Evolutionary conservation across 345 rosid species (phyloP).

Genomic region (Pugionium dolabratum): DNA sequence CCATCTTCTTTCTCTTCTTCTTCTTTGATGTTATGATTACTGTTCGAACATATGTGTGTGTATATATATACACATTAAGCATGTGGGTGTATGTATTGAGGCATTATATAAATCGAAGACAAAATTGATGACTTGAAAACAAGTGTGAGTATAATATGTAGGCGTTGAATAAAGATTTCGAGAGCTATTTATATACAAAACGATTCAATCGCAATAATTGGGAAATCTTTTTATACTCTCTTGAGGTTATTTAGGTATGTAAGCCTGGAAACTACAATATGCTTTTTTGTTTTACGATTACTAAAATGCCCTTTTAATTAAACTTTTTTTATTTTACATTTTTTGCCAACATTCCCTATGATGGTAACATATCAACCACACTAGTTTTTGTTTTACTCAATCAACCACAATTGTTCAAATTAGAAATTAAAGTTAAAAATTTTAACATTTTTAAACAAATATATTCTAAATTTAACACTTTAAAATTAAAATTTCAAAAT

Average conservation of each 20-base stretch:
- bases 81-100: slow-evolving; percentile 25
- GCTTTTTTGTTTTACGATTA: slow-evolving; percentile 30
- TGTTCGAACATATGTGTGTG: slow-evolving; percentile 15
- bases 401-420: no score
- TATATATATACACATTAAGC: slow-evolving; percentile 26
- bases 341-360: neutral
- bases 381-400: neutral
- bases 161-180: slow-evolving; percentile 16
- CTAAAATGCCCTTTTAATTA: slow-evolving; percentile 25
- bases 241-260: slow-evolving; percentile 14
- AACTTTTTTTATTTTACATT: neutral
- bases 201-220: slow-evolving; percentile 19
- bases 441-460: no score
- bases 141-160: slow-evolving; percentile 16
- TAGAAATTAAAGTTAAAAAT: no score
- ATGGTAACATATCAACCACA: slow-evolving; percentile 5
- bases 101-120: slow-evolving; percentile 30
- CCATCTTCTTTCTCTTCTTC: slow-evolving; percentile 26
- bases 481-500: no score
- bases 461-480: no score
- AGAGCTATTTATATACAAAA: slow-evolving; percentile 23
- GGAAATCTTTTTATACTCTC: slow-evolving; percentile 9
- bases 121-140: neutral
- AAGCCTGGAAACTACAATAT: slow-evolving; percentile 6
- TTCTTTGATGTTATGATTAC: slow-evolving; percentile 14